Base-by-base conservation (phyloP, 2,329 filamentous ascomycete genomes). In the Aquanectria penicillioides region DNA sequence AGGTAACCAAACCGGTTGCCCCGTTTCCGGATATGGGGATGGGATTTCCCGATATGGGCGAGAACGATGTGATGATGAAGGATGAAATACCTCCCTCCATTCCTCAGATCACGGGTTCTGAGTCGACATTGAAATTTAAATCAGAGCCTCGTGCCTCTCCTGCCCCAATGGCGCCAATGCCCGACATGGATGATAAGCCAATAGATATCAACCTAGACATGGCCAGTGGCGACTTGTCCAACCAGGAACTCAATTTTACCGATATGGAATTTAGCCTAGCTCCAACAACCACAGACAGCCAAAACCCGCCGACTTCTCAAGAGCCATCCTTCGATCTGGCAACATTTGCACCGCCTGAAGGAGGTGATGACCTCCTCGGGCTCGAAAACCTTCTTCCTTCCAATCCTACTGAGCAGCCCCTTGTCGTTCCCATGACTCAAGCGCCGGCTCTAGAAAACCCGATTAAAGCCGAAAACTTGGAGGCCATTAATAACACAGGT, bases 21-120 rank as follows among this genome's bases (percentile, higher is more conserved):
- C 80, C 85, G 0, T 81, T 86, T 61, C 81, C 84, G 2, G 82
- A 86, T 62, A 86, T 86, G 82, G 83, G 82, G 23, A 78, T 84
- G 72, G 80, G 75, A 23, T 77, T 77, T 59, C 65, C 75, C 37
- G 71, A 73, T 52, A 34, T 69, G n/a, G 51, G 60, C 6, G 66
- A 68, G 18, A 25, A 59, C 13, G 58, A 65, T 11, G 41, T 57
- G 4, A 36, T 38, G 8, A 52, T 70, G 26, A 73, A 73, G 47
- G 61, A 69, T 12, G 69, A 71, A 26, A 37, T 57, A 12, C 47
- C 51, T 3, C 38, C 60, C 26, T 43, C 48, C 17, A 54, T 65
- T 13, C 51, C 61, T n/a, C 46, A 54, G 33, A 57, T 50, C 5
- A 31, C 64, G 6, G 36, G 46, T 4, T 31, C 60, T 13, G 62